Percentiles rank a stretch among this genome's conserved stretches.
These are phyloP conservation scores for Giardia duodenalis DNA, from an alignment of 208 protist species.

Conservation along the genomic window DNA sequence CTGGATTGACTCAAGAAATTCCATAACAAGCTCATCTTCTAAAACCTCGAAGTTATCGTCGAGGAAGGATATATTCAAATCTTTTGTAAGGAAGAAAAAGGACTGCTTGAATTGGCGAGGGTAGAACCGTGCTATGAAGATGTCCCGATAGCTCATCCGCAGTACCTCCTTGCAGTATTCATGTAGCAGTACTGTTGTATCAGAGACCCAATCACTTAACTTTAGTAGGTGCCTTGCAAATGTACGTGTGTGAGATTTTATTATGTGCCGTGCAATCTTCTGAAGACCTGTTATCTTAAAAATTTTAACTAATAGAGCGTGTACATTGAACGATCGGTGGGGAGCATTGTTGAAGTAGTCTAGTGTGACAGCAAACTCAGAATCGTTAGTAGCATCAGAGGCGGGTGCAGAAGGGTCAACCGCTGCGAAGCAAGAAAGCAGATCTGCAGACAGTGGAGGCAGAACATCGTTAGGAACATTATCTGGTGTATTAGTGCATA, in stretches of 20 bases:
- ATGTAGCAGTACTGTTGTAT: neutral
- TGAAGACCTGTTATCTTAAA: neutral
- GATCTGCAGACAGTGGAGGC: neutral
- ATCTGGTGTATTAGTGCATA: neutral
- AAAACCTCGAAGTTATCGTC: neutral
- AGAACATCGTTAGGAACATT: neutral
- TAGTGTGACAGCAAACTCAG: neutral
- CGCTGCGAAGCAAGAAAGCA: no score
- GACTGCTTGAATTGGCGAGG: neutral
- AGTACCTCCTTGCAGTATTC: neutral
- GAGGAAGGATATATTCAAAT: neutral
- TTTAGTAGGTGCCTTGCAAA: neutral
- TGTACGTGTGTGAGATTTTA: neutral
- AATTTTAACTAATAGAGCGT: neutral
- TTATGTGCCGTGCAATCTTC: neutral
- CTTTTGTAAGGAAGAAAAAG: neutral
- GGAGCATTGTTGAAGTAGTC: no score
- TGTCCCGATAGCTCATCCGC: neutral
- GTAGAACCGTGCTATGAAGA: neutral
- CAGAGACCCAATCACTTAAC: neutral
- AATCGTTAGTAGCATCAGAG: neutral
- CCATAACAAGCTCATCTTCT: neutral
- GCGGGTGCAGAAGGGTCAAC: neutral
- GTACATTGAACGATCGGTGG: neutral
- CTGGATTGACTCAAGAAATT: neutral